A percentile compares a stretch with the other conserved stretches of the same genome.
These are phyloP conservation scores for Heterobasidion occidentale DNA, from an alignment of 1,284 basidiomycete genomes.

Conservation along the genomic window DNA sequence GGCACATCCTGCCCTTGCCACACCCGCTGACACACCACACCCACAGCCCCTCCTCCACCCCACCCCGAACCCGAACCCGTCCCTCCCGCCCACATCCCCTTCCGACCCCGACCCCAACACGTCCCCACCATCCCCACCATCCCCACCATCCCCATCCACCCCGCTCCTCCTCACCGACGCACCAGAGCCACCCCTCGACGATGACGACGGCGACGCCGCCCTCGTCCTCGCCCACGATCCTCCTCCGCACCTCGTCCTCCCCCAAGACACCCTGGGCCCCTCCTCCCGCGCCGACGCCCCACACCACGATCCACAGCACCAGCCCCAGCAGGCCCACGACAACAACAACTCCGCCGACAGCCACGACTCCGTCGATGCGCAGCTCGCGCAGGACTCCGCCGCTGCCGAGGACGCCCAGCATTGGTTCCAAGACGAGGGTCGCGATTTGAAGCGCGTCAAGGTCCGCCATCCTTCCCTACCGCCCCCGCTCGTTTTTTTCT, in stretches of 20 bases:
- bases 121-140: background rate
- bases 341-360: background rate
- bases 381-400: slow-evolving; percentile 10
- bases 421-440: slow-evolving; percentile 25
- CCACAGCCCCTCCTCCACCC: background rate
- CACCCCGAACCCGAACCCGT: background rate
- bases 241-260: background rate
- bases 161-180: background rate
- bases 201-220: background rate
- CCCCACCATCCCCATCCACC: background rate
- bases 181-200: background rate
- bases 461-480: slow-evolving; percentile 8
- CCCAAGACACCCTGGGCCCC: too few species aligned
- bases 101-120: background rate
- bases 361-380: background rate
- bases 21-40: background rate
- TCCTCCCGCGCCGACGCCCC: background rate
- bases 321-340: background rate
- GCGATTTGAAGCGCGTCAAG: slow-evolving; percentile 31
- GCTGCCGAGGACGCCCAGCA: slow-evolving; percentile 21
- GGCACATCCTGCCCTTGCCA: too few species aligned
- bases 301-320: too few species aligned
- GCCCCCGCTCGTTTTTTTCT: background rate
- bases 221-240: background rate
- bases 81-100: background rate